A percentile compares a stretch with the other conserved stretches of the same genome.
These are phyloP conservation scores for Ophiostoma populinum DNA, from an alignment of 2,329 filamentous ascomycete species.

Conservation along the genomic window DNA sequence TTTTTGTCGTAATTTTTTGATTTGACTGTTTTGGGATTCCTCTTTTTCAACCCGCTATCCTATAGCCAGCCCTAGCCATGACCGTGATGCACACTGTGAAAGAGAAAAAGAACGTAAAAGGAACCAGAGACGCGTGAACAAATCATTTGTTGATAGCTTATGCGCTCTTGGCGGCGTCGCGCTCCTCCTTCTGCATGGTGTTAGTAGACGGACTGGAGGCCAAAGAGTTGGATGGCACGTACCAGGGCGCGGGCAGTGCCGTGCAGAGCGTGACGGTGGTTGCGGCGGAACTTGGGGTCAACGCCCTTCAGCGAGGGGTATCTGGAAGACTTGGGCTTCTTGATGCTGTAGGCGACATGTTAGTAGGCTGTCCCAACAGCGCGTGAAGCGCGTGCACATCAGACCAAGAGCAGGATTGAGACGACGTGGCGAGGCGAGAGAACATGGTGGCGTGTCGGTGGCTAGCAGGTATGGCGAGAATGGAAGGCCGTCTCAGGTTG, in stretches of 20 bases:
- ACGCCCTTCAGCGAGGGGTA: slow-evolving; percentile 98
- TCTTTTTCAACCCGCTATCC: slow-evolving; percentile 1
- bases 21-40: slow-evolving; percentile 3
- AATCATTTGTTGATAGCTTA: slow-evolving; percentile 9
- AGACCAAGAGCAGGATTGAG: too few species aligned
- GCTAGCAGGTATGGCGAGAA: too few species aligned
- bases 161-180: slow-evolving; percentile 47
- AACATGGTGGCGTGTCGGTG: too few species aligned
- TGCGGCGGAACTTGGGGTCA: slow-evolving; percentile 99
- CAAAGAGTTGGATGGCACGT: slow-evolving; percentile 18
- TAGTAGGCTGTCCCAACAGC: too few species aligned
- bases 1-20: slow-evolving; percentile 2
- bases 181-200: slow-evolving; percentile 71
- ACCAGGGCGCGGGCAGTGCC: slow-evolving; percentile 97
- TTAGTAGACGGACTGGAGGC: slow-evolving; percentile 11
- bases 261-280: slow-evolving; percentile 99
- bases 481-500: too few species aligned
- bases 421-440: too few species aligned
- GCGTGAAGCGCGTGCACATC: too few species aligned
- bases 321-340: slow-evolving; percentile 98
- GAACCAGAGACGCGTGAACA: too few species aligned
- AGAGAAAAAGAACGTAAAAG: slow-evolving; percentile 1
- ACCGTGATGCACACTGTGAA: too few species aligned
- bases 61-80: not conserved
- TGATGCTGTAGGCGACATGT: slow-evolving; percentile 52